phyloP scores from a whole-genome alignment of 2,329 filamentous ascomycete genomes.

The Macrophomina pseudophaseolina region DNA sequence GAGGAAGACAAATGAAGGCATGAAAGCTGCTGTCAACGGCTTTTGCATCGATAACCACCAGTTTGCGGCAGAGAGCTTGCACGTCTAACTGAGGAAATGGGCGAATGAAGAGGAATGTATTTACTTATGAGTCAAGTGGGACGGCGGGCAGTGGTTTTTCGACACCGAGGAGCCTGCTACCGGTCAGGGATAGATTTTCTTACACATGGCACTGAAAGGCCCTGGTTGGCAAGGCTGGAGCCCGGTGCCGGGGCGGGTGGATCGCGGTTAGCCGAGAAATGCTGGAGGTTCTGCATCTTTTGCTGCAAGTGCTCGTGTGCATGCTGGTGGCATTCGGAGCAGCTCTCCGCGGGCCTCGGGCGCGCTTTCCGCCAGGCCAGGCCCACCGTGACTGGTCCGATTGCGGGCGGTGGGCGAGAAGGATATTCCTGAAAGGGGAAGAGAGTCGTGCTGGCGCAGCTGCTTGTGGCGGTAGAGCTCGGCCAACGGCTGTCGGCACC shows the following conservation, averaged over 20 bases:
- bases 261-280: slow-evolving; percentile 15
- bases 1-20: not conserved
- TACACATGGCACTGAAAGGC: not conserved
- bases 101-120: slow-evolving; percentile 22
- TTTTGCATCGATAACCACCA: not conserved
- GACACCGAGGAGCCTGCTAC: not conserved
- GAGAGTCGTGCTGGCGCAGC: not conserved
- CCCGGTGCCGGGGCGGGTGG: slow-evolving; percentile 11
- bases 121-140: slow-evolving; percentile 20
- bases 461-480: not conserved
- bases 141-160: not conserved
- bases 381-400: not conserved
- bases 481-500: not conserved
- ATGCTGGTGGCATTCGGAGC: not conserved
- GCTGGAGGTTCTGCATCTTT: not conserved
- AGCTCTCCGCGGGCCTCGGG: not conserved
- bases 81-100: not conserved
- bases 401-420: not conserved
- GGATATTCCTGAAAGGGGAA: not conserved
- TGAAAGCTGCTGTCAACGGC: not conserved
- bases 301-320: not conserved
- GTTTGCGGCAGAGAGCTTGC: not conserved
- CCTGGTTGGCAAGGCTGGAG: not conserved
- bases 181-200: slow-evolving; percentile 4
- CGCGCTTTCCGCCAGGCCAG: not conserved